phyloP scores from a whole-genome alignment of 1,284 basidiomycete genomes.

The Cystodermella granulosa region DNA sequence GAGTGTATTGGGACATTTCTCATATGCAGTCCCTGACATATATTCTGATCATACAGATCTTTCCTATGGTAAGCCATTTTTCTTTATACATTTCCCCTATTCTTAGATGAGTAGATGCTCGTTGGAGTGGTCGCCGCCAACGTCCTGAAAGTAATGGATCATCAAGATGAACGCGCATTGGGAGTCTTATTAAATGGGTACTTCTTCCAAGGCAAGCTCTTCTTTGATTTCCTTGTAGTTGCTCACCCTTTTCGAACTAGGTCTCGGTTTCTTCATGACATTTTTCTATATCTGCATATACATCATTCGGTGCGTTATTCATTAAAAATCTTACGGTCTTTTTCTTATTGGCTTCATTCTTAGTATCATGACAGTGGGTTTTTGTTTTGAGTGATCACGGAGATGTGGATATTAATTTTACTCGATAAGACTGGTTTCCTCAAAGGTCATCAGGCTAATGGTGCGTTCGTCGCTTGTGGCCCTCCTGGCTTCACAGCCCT shows the following conservation, averaged over 20 bases:
- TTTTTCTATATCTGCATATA: slow-evolving; percentile 52
- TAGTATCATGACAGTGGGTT: slow-evolving; percentile 45
- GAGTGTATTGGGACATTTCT: slow-evolving; percentile 12
- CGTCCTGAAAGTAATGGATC: slow-evolving; percentile 39
- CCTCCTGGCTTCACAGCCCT: slow-evolving; percentile 50
- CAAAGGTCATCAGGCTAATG: slow-evolving; percentile 49
- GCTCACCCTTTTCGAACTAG: slow-evolving; percentile 20
- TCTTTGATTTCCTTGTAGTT: neutral
- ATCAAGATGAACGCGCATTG: slow-evolving; percentile 35
- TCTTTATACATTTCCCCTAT: slow-evolving; percentile 11
- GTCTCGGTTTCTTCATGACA: slow-evolving; percentile 49
- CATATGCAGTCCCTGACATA: slow-evolving; percentile 2
- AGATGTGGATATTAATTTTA: neutral
- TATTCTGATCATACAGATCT: slow-evolving; percentile 30
- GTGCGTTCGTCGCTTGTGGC: slow-evolving; percentile 47
- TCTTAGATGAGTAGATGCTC: no score
- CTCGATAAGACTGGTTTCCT: slow-evolving; percentile 44
- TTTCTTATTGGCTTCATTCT: slow-evolving; percentile 6
- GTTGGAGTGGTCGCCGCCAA: slow-evolving; percentile 49
- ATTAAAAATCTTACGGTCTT: neutral
- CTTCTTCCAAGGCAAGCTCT: slow-evolving; percentile 45
- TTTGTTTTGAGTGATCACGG: no score
- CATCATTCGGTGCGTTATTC: slow-evolving; percentile 39
- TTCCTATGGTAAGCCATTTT: slow-evolving; percentile 39
- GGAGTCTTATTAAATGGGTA: slow-evolving; percentile 45